Evolutionary conservation across 2,329 filamentous ascomycete genomes (phyloP), one percentile per base, ranked within the genome.

Genomic region (Zarea fungicola): DNA sequence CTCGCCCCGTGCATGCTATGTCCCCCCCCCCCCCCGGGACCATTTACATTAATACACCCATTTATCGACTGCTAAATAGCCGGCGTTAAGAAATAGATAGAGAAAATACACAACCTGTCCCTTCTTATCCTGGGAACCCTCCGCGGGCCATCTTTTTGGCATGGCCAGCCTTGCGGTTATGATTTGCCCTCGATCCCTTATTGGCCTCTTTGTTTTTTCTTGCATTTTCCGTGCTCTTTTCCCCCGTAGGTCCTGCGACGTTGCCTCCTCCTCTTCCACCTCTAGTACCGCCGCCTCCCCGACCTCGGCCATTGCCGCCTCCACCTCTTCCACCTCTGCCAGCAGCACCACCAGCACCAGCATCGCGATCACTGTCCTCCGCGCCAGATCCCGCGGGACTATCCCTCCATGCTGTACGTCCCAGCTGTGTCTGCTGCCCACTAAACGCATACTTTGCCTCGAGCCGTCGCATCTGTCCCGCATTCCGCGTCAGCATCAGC

Each of bases 101-200:
- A n/a, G 25, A 14, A 11, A 14, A 18, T 31, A 18, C 28, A n/a
- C 14, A n/a, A n/a, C n/a, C n/a, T n/a, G n/a, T 36, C 25, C 6
- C n/a, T 14, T 22, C n/a, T 37, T 29, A 49, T 4, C 39, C 46
- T 3, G 64, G 56, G 36, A 72, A 65, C 1, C 69, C 69, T 16
- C 68, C 70, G 22, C 80, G 73, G 13, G 77, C 78, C 79, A 85
- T 83, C 68, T 86, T 86, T 60, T 67, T 81, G 11, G 81, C 80
- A 29, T 80, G 71, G 52, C 77, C 77, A 61, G 95, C 87, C 42
- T 89, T 78, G 22, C 91, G 80, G 65, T 89, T 93, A 63, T 96
- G 90, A 62, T 96, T 96, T 26, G 89, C 90, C 52, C 85, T 75
- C 19, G 85, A 87, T 3, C 84, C 77, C 65, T 96, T 96, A 57